phyloP scores from a whole-genome alignment of 345 rosid genomes.

The Psidium guajava region DNA sequence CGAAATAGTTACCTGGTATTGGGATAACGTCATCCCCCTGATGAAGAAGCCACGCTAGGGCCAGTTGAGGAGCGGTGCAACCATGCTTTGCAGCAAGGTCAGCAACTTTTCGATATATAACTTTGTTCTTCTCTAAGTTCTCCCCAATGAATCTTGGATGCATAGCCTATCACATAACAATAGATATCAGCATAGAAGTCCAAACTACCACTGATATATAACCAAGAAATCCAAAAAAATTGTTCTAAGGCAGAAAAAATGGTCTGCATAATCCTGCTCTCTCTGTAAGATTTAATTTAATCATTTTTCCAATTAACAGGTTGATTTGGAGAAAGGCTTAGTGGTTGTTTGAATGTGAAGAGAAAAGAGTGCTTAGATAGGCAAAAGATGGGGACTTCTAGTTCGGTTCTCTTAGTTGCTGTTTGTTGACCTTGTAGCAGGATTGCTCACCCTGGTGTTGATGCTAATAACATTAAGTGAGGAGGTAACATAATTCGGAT shows the following conservation, averaged over 20 bases:
- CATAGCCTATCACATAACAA: neutral
- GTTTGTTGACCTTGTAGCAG: neutral
- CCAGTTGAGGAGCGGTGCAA: constrained; percentile 36
- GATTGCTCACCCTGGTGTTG: neutral
- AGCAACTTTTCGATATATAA: constrained; percentile 11
- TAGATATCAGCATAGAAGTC: neutral
- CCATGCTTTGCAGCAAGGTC: constrained; percentile 22
- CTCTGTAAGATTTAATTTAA: neutral
- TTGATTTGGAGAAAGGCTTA: neutral
- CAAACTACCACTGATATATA: neutral
- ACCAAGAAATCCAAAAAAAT: neutral
- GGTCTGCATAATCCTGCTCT: neutral
- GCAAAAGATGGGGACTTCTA: neutral
- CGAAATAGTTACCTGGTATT: constrained; percentile 20
- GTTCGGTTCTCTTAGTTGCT: neutral
- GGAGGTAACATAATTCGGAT: neutral
- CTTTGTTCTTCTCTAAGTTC: constrained; percentile 38
- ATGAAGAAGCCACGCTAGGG: constrained; percentile 39
- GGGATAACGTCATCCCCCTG: constrained; percentile 39
- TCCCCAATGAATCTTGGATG: constrained; percentile 37
- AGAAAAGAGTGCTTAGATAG: neutral
- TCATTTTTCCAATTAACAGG: neutral
- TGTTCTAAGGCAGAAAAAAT: neutral
- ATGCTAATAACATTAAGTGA: neutral
- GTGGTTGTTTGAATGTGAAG: neutral